Evolutionary conservation across 495 filamentous ascomycete genomes (phyloP).

Genomic region (Jackrogersella minutella): DNA sequence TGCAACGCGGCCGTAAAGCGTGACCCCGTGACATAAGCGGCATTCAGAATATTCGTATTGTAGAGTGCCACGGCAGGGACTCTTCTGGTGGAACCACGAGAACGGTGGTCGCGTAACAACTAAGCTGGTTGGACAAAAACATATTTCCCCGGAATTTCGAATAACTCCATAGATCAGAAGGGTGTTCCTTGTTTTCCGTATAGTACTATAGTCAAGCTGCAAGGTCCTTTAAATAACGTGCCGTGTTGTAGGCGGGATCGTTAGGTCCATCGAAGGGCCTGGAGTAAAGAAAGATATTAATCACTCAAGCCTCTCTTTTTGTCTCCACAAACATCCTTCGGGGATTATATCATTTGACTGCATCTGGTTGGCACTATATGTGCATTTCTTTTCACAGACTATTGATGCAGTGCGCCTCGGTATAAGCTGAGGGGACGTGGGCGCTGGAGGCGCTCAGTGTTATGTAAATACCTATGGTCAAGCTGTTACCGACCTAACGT

Average conservation of each 20-base stretch:
- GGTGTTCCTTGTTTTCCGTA: constrained; percentile 6
- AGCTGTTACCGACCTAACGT: background rate
- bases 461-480: background rate
- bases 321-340: background rate
- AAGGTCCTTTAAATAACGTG: constrained; percentile 1
- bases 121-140: background rate
- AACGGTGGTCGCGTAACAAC: background rate
- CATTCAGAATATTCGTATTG: background rate
- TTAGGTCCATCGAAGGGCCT: background rate
- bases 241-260: background rate
- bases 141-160: background rate
- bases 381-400: constrained; percentile 9
- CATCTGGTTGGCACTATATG: background rate
- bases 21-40: background rate
- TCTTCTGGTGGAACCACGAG: constrained; percentile 8
- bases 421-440: background rate
- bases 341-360: background rate
- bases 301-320: background rate
- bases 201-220: background rate
- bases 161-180: background rate
- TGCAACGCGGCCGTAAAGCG: background rate
- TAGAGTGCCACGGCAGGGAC: background rate
- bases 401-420: constrained; percentile 15
- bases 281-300: background rate
- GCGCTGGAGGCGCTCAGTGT: background rate